Conservation (phyloP, 352 stramenopile species). For the Blastocystis sp. region DNA sequence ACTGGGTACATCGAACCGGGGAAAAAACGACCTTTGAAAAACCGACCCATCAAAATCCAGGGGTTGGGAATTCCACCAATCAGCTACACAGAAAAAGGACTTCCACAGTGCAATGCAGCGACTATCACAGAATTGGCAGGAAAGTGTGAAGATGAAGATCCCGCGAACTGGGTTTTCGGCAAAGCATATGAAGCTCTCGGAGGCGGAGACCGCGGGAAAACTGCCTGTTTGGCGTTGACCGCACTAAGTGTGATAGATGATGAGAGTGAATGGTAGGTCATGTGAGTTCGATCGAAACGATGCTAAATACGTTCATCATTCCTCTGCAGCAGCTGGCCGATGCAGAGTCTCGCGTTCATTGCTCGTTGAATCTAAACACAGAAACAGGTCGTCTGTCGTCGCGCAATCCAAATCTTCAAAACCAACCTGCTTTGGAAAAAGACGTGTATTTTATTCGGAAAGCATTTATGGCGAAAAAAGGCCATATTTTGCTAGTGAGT, state of each 20-base stretch:
- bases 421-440: constrained; percentile 84
- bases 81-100: constrained; percentile 75
- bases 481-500: constrained; percentile 93
- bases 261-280: constrained; percentile 68
- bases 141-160: constrained; percentile 75
- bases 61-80: constrained; percentile 83
- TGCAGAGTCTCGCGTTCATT: constrained; percentile 87
- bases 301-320: constrained; percentile 92
- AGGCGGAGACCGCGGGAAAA: constrained; percentile 73
- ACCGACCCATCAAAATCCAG: constrained; percentile 66
- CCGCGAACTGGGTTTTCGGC: constrained; percentile 68
- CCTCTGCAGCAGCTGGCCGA: constrained; percentile 83
- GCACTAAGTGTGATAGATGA: background rate
- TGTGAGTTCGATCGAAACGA: constrained; percentile 95
- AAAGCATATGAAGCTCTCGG: constrained; percentile 72
- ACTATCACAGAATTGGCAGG: constrained; percentile 87
- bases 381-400: constrained; percentile 94
- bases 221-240: constrained; percentile 76
- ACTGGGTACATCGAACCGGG: constrained; percentile 64
- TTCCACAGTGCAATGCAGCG: constrained; percentile 84
- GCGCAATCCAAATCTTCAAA: constrained; percentile 95
- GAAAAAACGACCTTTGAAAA: constrained; percentile 65
- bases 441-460: constrained; percentile 70
- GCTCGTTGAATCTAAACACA: constrained; percentile 97
- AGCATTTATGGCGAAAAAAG: constrained; percentile 81